Evolutionary conservation across 2,329 filamentous ascomycete species (phyloP).

Genomic region (Aaosphaeria arxii): DNA sequence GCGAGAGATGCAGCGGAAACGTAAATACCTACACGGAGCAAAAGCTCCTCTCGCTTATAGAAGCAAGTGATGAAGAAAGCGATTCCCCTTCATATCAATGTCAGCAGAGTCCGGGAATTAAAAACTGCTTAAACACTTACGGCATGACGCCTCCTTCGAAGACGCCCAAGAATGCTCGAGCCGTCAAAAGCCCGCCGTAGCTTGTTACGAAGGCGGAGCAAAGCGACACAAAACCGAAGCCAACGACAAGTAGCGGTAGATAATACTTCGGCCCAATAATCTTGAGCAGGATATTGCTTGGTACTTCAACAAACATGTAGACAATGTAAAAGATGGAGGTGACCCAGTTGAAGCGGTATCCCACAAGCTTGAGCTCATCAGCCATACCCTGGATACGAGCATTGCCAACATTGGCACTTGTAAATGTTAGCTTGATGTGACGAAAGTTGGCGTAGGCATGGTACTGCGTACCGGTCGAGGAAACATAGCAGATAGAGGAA

Average conservation of each 20-base stretch:
- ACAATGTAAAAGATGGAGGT: conserved; percentile 59
- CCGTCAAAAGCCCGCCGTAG: conserved; percentile 47
- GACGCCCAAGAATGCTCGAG: conserved; percentile 51
- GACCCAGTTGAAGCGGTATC: conserved; percentile 56
- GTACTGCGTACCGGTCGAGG: conserved; percentile 36
- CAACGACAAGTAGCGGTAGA: conserved; percentile 53
- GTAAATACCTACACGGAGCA: conserved; percentile 57
- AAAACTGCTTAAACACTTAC: conserved; percentile 13
- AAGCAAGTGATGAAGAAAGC: conserved; percentile 53
- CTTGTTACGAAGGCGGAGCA: conserved; percentile 53
- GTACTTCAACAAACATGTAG: conserved; percentile 56
- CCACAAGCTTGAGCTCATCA: conserved; percentile 47
- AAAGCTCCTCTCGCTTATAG: conserved; percentile 56
- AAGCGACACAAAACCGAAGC: conserved; percentile 56
- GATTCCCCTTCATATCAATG: conserved; percentile 33
- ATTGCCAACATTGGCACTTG: conserved; percentile 49
- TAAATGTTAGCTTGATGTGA: background rate
- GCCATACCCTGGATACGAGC: conserved; percentile 55
- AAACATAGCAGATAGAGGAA: conserved; percentile 55
- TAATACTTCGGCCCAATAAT: conserved; percentile 51
- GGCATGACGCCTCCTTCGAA: conserved; percentile 60
- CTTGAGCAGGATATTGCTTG: conserved; percentile 56
- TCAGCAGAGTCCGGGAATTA: background rate
- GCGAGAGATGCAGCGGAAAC: conserved; percentile 55
- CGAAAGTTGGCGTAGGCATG: background rate